Evolutionary conservation across 2,329 filamentous ascomycete species (phyloP), one percentile per base, ranked within the genome.

Genomic region (Diplocarpon rosae): DNA sequence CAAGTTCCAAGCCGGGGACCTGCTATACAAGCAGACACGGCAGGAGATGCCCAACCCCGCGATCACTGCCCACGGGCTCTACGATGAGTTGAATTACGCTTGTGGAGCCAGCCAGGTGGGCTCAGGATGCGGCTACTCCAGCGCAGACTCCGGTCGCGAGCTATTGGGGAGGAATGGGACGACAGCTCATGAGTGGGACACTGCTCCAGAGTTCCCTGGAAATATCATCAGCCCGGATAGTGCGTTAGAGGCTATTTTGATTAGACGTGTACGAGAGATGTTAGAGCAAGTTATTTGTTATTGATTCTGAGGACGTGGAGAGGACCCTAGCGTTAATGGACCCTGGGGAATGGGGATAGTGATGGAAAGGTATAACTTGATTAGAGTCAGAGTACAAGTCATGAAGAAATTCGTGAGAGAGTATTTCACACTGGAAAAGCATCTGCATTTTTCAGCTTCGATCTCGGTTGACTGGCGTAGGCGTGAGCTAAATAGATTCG

Each of bases 11-110:
- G 73, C 81, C 39, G 72, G 72, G 39, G 80, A 84, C 59, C 65
- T 75, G 9, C 64, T 74, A n/a, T 72, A 81, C 46, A 70, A 70
- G 52, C 66, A 76, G 59, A 73, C 73, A 41, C 79, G 84, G 63
- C 64, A 77, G 55, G 80, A 83, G 59, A 78, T 79, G 10, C 68
- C 83, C 39, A 83, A 84, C 73, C 79, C 79, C 45, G 74, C 75
- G 66, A 84, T 84, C 68, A 84, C 84, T 68, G 80, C 78, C 61
- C 83, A 81, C 70, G 73, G 78, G 50, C 76, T 84, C 62, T 78
- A 76, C 63, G 78, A 84, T 63, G 77, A 83, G 66, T 69, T 84
- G 47, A 71, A 63, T 58, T 83, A 83, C 63, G 76, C 80, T 29
- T 84, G 80, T 64, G 65, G 67, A 33, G 79, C 79, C 42, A 78